Evolutionary conservation across 768 basidiomycete genomes (phyloP).

Genomic region (Jaapia argillacea): DNA sequence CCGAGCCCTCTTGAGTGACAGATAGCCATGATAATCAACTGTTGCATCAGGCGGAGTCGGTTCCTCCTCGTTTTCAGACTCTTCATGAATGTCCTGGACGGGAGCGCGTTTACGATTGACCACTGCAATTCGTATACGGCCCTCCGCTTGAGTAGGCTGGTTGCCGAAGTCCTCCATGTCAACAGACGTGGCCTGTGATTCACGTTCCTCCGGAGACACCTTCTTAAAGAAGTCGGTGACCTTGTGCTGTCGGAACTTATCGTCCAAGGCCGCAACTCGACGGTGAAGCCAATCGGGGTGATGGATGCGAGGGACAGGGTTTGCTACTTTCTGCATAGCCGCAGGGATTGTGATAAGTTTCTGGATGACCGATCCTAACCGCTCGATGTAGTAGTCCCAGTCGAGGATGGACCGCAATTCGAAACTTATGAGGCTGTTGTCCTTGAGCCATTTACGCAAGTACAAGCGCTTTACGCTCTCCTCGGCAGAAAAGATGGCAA

Average conservation of each 20-base stretch:
- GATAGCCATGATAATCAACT: slow-evolving; percentile 64
- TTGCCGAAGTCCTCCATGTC: slow-evolving; percentile 58
- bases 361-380: slow-evolving; percentile 95
- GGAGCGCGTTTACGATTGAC: slow-evolving; percentile 37
- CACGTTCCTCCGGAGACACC: slow-evolving; percentile 21
- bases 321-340: slow-evolving; percentile 93
- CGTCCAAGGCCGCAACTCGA: slow-evolving; percentile 78
- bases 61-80: slow-evolving; percentile 23
- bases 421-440: slow-evolving; percentile 77
- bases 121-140: slow-evolving; percentile 38
- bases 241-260: slow-evolving; percentile 98
- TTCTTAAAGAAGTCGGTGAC: slow-evolving; percentile 86
- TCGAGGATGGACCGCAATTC: slow-evolving; percentile 92
- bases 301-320: slow-evolving; percentile 90
- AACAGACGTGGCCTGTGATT: slow-evolving; percentile 17
- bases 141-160: slow-evolving; percentile 8
- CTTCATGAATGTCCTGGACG: slow-evolving; percentile 31
- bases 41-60: slow-evolving; percentile 41
- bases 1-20: slow-evolving; percentile 62
- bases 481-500: slow-evolving; percentile 97
- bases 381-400: slow-evolving; percentile 98
- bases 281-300: slow-evolving; percentile 98
- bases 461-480: slow-evolving; percentile 83
- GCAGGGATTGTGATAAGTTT: slow-evolving; percentile 99
- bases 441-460: slow-evolving; percentile 94